Evolutionary conservation across 192 early-diverging fungal species (phyloP).

Genomic region (Podila epigama): DNA sequence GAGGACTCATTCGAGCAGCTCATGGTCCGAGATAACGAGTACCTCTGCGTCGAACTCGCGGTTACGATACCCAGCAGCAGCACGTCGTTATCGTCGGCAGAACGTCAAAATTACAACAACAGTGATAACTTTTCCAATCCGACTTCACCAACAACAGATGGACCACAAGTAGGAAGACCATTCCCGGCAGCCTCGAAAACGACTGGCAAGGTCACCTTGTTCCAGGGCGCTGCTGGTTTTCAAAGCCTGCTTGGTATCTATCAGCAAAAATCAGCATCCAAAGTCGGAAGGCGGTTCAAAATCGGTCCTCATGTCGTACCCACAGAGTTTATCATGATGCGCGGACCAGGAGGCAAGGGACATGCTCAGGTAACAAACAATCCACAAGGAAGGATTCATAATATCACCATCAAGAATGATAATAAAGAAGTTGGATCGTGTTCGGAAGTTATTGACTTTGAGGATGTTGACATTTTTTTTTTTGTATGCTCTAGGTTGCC

Average conservation of each 20-base stretch:
- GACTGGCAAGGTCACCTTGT: constrained; percentile 76
- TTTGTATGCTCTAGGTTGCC: constrained; percentile 52
- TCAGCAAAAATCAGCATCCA: constrained; percentile 73
- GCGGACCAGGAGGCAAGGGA: constrained; percentile 88
- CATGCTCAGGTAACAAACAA: constrained; percentile 75
- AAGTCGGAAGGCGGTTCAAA: constrained; percentile 70
- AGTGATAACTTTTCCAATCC: constrained; percentile 22
- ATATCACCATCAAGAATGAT: too few species aligned
- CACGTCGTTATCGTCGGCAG: constrained; percentile 4
- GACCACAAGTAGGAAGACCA: constrained; percentile 18
- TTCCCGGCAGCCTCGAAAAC: constrained; percentile 42
- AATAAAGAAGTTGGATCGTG: background rate
- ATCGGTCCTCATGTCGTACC: constrained; percentile 70
- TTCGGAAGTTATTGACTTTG: background rate
- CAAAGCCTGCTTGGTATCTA: constrained; percentile 85
- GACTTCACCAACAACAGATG: constrained; percentile 38
- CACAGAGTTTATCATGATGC: constrained; percentile 95
- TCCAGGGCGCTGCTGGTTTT: constrained; percentile 93
- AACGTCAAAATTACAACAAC: constrained; percentile 48
- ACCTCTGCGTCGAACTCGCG: constrained; percentile 90
- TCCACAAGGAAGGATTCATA: background rate
- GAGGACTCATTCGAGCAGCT: constrained; percentile 90
- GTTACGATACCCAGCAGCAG: constrained; percentile 68
- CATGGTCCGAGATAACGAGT: constrained; percentile 84
- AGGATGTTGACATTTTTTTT: background rate